Percentiles rank a stretch among this genome's conserved stretches.
phyloP scores from a whole-genome alignment of 176 grass and related monocot genomes.

The Typha latifolia region DNA sequence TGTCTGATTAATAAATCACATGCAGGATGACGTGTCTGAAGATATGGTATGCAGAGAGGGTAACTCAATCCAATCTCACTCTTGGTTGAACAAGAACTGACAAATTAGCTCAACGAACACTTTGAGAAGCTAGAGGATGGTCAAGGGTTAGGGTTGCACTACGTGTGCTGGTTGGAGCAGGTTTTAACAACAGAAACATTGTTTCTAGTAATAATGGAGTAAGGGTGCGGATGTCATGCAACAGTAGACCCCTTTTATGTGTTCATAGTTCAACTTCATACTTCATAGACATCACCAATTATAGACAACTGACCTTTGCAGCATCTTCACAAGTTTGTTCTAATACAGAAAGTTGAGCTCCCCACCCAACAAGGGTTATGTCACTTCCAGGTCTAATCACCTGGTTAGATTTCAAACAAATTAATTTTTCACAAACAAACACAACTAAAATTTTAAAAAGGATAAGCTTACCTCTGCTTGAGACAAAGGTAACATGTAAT shows the following conservation, averaged over 20 bases:
- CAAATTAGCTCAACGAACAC: too few relatives aligned
- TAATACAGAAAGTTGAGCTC: constrained; percentile 76
- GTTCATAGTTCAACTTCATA: not conserved
- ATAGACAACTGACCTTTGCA: constrained; percentile 46
- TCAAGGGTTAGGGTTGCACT: too few relatives aligned
- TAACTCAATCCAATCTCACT: too few relatives aligned
- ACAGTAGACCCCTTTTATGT: not conserved
- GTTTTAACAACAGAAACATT: too few relatives aligned
- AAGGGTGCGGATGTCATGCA: not conserved
- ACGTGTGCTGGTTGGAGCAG: too few relatives aligned
- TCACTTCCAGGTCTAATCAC: constrained; percentile 73
- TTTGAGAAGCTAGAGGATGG: too few relatives aligned
- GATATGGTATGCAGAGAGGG: not conserved
- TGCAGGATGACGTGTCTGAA: not conserved
- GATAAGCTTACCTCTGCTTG: constrained; percentile 61
- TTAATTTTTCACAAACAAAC: constrained; percentile 1
- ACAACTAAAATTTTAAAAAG: not conserved
- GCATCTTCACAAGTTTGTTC: constrained; percentile 82
- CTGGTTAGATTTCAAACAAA: constrained; percentile 20
- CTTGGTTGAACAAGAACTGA: too few relatives aligned
- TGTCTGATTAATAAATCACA: too few relatives aligned
- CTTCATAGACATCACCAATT: not conserved
- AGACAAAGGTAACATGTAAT: constrained; percentile 85
- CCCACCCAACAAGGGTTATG: constrained; percentile 90
- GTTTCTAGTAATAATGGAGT: too few relatives aligned